Evolutionary conservation across 1,284 basidiomycete species (phyloP), one percentile per base, ranked within the genome.

Genomic region (Amylostereum chailletii): DNA sequence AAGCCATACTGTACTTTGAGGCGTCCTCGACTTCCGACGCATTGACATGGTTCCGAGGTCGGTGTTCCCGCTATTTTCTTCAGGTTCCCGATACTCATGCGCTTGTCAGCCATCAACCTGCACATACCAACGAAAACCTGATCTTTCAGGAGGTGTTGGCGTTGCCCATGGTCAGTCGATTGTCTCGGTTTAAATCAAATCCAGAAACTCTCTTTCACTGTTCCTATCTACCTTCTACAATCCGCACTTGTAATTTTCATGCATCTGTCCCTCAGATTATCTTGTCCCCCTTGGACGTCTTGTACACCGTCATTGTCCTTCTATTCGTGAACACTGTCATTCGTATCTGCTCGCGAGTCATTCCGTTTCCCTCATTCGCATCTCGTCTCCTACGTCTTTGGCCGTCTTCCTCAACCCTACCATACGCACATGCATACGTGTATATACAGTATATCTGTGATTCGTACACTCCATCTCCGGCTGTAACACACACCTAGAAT

Each of bases 1-100:
- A 90, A 69, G 92, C 92, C 5, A 92, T 97, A 56, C 73, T 95
- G 49, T 97, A 97, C 67, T 91, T 97, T 60, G 87, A 90, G 61
- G 88, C 87, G 43, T 82, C 85, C 31, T 83, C 86, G 7, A 79
- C 86, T 31, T 86, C 84, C 47, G 86, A 90, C 54, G 89, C 90
- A 32, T 65, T 93, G 59, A 90, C 85, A 57, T 95, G 92, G 92
- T 92, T 86, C 71, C 77, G 89, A 79, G 88, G 88, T 88, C 61
- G 55, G 76, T 37, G 36, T 64, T 37, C 5, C 40, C 32, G 37
- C 34, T 42, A n/a, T 37, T n/a, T 45, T 7, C 32, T 36, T 30
- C 36, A 27, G 5, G 10, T 29, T 32, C 2, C n/a, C 10, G 34
- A 30, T 48, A 39, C 34, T 30, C n/a, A 26, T n/a, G 30, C 46